Evolutionary conservation across 768 basidiomycete genomes (phyloP).

Genomic region (Suillus plorans): DNA sequence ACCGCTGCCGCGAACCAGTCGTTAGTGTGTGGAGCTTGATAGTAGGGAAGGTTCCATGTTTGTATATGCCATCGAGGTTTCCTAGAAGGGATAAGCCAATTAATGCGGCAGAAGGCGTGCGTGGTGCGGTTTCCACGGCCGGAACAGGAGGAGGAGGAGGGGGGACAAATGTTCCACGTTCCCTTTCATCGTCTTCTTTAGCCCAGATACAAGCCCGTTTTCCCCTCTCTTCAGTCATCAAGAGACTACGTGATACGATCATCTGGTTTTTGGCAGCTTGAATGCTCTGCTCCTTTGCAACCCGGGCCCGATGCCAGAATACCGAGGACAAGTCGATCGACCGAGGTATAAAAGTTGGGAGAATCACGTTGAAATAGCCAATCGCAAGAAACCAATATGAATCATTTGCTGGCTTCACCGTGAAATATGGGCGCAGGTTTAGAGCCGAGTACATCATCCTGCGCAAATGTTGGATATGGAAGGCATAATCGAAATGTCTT

Average conservation of each 20-base stretch:
- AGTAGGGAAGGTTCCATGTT: constrained; percentile 56
- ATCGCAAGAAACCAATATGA: constrained; percentile 86
- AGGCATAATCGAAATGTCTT: background rate
- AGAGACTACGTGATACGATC: constrained; percentile 56
- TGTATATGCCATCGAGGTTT: constrained; percentile 80
- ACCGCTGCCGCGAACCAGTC: constrained; percentile 80
- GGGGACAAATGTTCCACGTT: constrained; percentile 39
- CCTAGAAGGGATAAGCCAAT: constrained; percentile 83
- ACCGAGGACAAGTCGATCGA: constrained; percentile 38
- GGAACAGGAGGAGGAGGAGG: constrained; percentile 23
- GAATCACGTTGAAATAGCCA: constrained; percentile 79
- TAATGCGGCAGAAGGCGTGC: constrained; percentile 58
- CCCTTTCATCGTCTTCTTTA: constrained; percentile 70
- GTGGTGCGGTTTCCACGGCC: constrained; percentile 25
- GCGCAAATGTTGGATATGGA: background rate
- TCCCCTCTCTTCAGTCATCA: constrained; percentile 67
- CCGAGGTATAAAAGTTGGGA: constrained; percentile 69
- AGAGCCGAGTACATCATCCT: constrained; percentile 87
- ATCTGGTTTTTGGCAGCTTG: constrained; percentile 63
- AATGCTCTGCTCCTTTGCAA: constrained; percentile 67
- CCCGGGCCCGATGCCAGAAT: constrained; percentile 76
- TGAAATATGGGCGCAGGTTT: constrained; percentile 67
- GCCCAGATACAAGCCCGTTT: constrained; percentile 65
- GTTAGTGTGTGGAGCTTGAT: constrained; percentile 72
- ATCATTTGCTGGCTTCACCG: constrained; percentile 43